phyloP scores from a whole-genome alignment of 345 rosid genomes.

The Eucalyptus erythrocorys region DNA sequence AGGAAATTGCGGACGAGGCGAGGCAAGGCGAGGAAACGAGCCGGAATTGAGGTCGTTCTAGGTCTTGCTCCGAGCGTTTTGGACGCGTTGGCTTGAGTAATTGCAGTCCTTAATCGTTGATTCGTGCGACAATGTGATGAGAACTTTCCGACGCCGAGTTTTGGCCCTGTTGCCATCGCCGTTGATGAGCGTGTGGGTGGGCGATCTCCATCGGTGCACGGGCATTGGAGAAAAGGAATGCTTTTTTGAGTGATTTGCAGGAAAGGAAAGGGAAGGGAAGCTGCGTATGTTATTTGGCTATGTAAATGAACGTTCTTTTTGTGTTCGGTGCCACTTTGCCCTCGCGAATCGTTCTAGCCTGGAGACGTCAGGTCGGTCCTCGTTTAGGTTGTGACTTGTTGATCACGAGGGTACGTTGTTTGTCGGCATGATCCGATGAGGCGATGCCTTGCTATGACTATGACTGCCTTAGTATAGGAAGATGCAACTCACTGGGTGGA shows the following conservation, averaged over 20 bases:
- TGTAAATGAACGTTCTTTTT: background rate
- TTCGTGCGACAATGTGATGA: background rate
- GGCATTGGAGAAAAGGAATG: background rate
- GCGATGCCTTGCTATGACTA: background rate
- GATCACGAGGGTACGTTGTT: background rate
- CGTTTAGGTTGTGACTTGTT: background rate
- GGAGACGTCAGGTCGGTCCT: background rate
- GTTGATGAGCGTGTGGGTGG: background rate
- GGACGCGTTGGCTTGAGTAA: background rate
- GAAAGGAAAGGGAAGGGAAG: background rate
- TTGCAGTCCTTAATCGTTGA: background rate
- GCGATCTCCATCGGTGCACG: background rate
- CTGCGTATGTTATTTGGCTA: background rate
- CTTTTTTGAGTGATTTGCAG: background rate
- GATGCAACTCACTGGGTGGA: background rate
- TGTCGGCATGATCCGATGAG: background rate
- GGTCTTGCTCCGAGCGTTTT: background rate
- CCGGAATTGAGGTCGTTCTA: background rate
- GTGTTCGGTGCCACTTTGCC: background rate
- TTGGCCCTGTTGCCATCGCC: background rate
- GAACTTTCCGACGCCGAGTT: background rate
- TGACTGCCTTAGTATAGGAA: background rate
- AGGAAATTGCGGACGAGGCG: background rate
- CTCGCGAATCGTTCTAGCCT: background rate
- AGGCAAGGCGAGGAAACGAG: background rate